These are phyloP conservation scores for Barbarea vulgaris DNA, from an alignment of 345 rosid genomes.

Conservation along the genomic window DNA sequence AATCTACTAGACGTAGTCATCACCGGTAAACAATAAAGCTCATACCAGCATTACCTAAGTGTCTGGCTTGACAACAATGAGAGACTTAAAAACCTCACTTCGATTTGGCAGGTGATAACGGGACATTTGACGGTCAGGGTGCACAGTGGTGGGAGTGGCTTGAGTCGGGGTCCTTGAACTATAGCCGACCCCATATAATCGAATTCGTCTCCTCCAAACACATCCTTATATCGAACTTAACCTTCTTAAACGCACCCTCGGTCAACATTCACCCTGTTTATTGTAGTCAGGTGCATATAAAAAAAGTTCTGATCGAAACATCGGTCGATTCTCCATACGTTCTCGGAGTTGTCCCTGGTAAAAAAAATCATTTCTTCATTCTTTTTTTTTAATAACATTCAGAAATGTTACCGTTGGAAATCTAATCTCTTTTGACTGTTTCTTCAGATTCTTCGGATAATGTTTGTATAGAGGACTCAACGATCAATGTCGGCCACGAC, in stretches of 20 bases:
- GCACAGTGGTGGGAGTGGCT: slow-evolving; percentile 89
- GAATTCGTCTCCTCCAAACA: slow-evolving; percentile 66
- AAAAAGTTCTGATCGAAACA: slow-evolving; percentile 53
- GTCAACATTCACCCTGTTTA: slow-evolving; percentile 85
- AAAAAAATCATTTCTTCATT: neutral
- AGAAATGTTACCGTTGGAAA: neutral
- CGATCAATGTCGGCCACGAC: slow-evolving; percentile 70
- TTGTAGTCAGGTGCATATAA: slow-evolving; percentile 50
- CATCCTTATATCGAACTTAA: slow-evolving; percentile 76
- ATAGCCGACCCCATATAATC: slow-evolving; percentile 86
- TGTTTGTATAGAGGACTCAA: slow-evolving; percentile 84
- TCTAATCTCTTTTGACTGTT: neutral
- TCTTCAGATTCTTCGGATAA: slow-evolving; percentile 83
- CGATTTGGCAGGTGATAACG: slow-evolving; percentile 64
- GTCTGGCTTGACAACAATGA: neutral
- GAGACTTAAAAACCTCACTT: neutral
- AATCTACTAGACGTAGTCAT: slow-evolving; percentile 73
- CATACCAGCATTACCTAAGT: neutral
- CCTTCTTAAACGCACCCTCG: slow-evolving; percentile 82
- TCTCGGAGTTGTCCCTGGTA: slow-evolving; percentile 83
- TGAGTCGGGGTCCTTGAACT: slow-evolving; percentile 61
- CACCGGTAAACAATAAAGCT: slow-evolving; percentile 53
- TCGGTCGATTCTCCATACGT: slow-evolving; percentile 66
- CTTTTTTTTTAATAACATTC: neutral
- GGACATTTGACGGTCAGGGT: slow-evolving; percentile 93